These are phyloP conservation scores for Eucalyptus cloeziana DNA, from an alignment of 345 rosid species.

Conservation along the genomic window DNA sequence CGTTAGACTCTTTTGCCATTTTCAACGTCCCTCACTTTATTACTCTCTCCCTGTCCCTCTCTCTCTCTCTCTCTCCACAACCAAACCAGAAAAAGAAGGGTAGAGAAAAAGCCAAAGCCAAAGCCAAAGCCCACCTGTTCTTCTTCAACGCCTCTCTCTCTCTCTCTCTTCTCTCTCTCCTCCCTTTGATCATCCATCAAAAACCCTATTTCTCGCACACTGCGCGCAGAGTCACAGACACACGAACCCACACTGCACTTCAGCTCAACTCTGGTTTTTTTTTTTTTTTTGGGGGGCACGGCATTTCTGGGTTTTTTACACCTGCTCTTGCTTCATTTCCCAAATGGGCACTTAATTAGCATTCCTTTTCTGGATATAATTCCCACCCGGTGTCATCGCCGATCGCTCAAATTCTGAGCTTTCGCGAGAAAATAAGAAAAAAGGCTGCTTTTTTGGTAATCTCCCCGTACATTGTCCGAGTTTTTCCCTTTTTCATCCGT, in stretches of 20 bases:
- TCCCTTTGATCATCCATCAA: not conserved
- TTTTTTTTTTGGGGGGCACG: not conserved
- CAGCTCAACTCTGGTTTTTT: not conserved
- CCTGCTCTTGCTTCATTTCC: not conserved
- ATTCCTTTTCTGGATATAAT: not conserved
- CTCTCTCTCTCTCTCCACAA: not conserved
- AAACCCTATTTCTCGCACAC: not conserved
- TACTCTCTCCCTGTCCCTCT: not conserved
- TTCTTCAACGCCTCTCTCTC: slow-evolving; percentile 1
- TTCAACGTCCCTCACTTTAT: not conserved
- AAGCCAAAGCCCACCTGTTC: slow-evolving; percentile 2
- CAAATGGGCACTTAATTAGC: not conserved
- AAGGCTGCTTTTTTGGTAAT: not conserved
- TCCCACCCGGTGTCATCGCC: not conserved
- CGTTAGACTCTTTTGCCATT: not conserved
- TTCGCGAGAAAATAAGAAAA: not conserved
- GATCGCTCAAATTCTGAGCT: not conserved
- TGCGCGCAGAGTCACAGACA: not conserved
- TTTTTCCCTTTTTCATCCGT: not conserved
- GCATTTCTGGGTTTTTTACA: not conserved
- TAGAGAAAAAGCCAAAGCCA: not conserved
- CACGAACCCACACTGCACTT: not conserved
- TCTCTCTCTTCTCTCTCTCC: not conserved
- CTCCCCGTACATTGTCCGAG: not conserved
- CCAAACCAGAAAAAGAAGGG: not conserved